A percentile compares a stretch with the other conserved stretches of the same genome.
phyloP scores from a whole-genome alignment of 257 asterid species.

The Cinchona pubescens region DNA sequence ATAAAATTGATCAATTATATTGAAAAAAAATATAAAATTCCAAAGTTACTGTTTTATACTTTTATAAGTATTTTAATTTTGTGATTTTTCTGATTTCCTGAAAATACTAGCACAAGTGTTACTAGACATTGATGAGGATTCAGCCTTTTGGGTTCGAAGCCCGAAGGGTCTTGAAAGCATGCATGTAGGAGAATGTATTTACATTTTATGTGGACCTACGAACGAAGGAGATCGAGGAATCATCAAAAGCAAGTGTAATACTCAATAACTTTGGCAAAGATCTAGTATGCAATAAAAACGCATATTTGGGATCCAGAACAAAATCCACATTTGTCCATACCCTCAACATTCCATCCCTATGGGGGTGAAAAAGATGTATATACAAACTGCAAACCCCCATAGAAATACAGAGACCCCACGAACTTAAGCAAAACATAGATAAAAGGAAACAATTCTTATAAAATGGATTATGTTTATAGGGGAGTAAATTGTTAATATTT shows the following conservation, averaged over 20 bases:
- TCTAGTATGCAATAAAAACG: conserved; percentile 8
- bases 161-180: conserved; percentile 8
- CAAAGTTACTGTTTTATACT: neutral
- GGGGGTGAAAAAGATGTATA: conserved; percentile 22
- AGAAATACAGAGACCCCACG: conserved; percentile 26
- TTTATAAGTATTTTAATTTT: no score
- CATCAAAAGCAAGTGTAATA: neutral
- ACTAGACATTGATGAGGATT: conserved; percentile 1
- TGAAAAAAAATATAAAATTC: neutral
- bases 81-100: neutral
- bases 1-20: neutral
- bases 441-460: neutral
- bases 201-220: conserved; percentile 17
- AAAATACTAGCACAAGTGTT: neutral
- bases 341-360: conserved; percentile 2
- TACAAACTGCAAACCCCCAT: conserved; percentile 28
- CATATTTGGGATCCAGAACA: conserved; percentile 28
- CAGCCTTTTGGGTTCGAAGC: conserved; percentile 9
- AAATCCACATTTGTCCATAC: conserved; percentile 29
- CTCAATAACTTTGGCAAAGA: conserved; percentile 7
- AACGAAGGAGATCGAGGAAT: conserved; percentile 3
- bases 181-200: conserved; percentile 16
- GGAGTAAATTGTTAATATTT: no score
- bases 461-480: no score
- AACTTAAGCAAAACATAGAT: no score